Base-by-base conservation (phyloP, 352 stramenopile species). In the Globisporangium abappressorium region DNA sequence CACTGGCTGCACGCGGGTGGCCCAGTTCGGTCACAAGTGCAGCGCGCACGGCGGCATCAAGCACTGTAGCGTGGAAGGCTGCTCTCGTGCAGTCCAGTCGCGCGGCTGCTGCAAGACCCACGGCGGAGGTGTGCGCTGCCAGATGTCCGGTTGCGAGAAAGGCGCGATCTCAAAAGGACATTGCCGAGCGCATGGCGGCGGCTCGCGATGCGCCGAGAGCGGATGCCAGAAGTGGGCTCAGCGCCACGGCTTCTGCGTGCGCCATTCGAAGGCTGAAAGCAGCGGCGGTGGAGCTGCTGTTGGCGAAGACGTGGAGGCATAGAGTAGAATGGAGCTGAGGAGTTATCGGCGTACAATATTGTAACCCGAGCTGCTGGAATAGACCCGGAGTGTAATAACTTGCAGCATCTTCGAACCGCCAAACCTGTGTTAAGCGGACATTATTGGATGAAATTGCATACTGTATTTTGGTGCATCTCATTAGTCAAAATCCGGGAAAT, bases 81-180 rank as follows among this genome's bases (percentile, higher is more conserved):
- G 88, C 43, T 70, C 83, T 26, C 85, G 87, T 53, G 84, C 82
- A 5, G 88, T 94, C 57, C 87, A 95, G 72, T 93, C 85, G 46
- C 85, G 89, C 14, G 89, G 89, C 11, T 92, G 84, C 53, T 97
- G 89, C 73, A 95, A 94, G 72, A 94, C 86, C 2, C 89, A 97
- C 67, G 89, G 89, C 8, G 89, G 89, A 12, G 89, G 89, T 33
- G 86, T 93, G 28, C 85, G 85, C n/a, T 97, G 89, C 72, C 85
- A 93, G 70, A 71, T 81, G 15, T 74, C 74, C 4, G 84, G 84
- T 12, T 97, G 89, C 64, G 83, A 81, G 38, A 96, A 96, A 69
- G 90, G 88, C 2, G 89, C 88, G 46, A 93, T 95, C 63, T 94
- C 85, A 2, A 92, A 93, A 64, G 90, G 90, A 7, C 79, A 93